A percentile compares a stretch with the other conserved stretches of the same genome.
Conservation (phyloP, 2,329 filamentous ascomycete species). For the Coniochaeta hoffmannii region DNA sequence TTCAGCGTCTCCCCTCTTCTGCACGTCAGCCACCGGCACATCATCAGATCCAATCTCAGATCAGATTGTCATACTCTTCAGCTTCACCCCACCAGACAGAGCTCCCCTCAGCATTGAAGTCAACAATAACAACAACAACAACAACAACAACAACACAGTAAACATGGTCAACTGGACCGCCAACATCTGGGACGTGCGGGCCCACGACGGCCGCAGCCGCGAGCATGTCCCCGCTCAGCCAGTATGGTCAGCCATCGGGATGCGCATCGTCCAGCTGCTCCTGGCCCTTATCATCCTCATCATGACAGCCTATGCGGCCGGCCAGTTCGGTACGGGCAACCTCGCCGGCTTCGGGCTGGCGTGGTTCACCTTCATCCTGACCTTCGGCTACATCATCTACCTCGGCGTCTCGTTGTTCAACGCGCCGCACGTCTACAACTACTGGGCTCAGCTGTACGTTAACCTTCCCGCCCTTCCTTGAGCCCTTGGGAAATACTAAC, state of each 20-base stretch:
- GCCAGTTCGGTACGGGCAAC: slow-evolving; percentile 5
- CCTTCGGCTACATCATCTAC: slow-evolving; percentile 12
- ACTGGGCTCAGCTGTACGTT: slow-evolving; percentile 10
- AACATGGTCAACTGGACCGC: background rate
- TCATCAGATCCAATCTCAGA: background rate
- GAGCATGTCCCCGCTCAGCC: slow-evolving; percentile 11
- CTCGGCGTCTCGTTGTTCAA: slow-evolving; percentile 8
- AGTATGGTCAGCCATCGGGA: slow-evolving; percentile 9
- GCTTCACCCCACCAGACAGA: too few species aligned
- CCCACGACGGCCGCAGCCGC: slow-evolving; percentile 9
- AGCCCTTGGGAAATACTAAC: background rate
- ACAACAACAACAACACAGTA: background rate
- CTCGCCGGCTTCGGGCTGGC: slow-evolving; percentile 3
- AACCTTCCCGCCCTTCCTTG: background rate
- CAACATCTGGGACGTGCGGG: slow-evolving; percentile 6
- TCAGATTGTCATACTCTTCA: background rate
- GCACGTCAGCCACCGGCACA: background rate
- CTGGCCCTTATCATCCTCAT: slow-evolving; percentile 10
- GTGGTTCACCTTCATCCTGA: slow-evolving; percentile 13
- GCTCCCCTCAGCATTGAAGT: background rate
- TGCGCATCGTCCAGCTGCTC: slow-evolving; percentile 11
- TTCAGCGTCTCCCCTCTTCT: background rate
- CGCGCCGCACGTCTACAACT: slow-evolving; percentile 9
- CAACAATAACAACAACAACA: background rate
- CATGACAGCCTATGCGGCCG: slow-evolving; percentile 10